phyloP scores from a whole-genome alignment of 2,329 filamentous ascomycete species.

The Lasiodiplodia hormozganensis region DNA sequence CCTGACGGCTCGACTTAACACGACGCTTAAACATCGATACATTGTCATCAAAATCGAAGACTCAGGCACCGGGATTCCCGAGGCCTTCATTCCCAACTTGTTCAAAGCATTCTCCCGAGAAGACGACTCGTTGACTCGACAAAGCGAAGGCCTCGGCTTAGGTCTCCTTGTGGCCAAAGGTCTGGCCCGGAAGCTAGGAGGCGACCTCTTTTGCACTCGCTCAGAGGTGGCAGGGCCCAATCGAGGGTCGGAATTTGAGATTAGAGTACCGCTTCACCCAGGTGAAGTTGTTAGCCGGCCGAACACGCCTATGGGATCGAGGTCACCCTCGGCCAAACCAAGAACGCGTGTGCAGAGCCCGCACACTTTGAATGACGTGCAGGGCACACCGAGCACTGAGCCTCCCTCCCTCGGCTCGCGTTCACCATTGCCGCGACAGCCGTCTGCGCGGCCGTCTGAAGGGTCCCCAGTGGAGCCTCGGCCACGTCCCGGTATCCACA shows the following conservation, averaged over 20 bases:
- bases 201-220: slow-evolving; percentile 69
- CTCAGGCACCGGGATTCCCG: slow-evolving; percentile 72
- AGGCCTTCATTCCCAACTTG: slow-evolving; percentile 68
- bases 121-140: slow-evolving; percentile 71
- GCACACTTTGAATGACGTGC: slow-evolving; percentile 12
- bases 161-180: slow-evolving; percentile 77
- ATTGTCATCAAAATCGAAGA: slow-evolving; percentile 69
- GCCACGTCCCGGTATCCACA: slow-evolving; percentile 2
- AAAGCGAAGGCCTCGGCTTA: slow-evolving; percentile 72
- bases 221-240: slow-evolving; percentile 67
- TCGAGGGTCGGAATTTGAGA: slow-evolving; percentile 72
- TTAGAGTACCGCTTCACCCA: slow-evolving; percentile 67
- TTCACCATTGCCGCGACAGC: slow-evolving; percentile 13
- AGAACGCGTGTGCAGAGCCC: slow-evolving; percentile 30
- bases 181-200: slow-evolving; percentile 71
- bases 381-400: slow-evolving; percentile 2
- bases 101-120: slow-evolving; percentile 75
- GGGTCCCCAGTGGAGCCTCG: slow-evolving; percentile 29
- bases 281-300: slow-evolving; percentile 46
- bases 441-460: slow-evolving; percentile 37
- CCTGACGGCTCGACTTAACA: slow-evolving; percentile 60
- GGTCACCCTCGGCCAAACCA: slow-evolving; percentile 14
- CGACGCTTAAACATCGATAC: slow-evolving; percentile 53
- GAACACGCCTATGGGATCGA: slow-evolving; percentile 18
- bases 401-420: slow-evolving; percentile 32